Evolutionary conservation across 148 eudicot genomes (phyloP).

Genomic region (Cornus controversa): DNA sequence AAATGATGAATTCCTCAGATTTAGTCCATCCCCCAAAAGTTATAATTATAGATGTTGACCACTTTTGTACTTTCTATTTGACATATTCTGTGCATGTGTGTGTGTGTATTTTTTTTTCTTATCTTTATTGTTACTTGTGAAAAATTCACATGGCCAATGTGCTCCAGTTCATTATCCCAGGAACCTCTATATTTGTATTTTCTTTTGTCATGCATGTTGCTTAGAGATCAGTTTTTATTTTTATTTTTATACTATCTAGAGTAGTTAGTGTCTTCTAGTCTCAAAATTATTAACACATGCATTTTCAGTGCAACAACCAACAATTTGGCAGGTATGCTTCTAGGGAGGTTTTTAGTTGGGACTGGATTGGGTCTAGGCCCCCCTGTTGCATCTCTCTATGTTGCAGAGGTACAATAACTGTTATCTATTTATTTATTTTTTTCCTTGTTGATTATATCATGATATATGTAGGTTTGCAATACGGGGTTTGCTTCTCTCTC

Average conservation of each 20-base stretch:
- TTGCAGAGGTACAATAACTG: constrained; percentile 52
- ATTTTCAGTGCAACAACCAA: constrained; percentile 58
- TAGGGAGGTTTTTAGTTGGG: constrained; percentile 76
- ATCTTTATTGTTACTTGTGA: background rate
- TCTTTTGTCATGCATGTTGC: background rate
- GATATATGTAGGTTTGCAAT: background rate
- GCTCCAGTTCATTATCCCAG: background rate
- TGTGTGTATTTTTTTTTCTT: background rate
- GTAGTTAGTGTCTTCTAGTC: background rate
- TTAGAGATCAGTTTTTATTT: background rate
- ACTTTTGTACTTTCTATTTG: background rate
- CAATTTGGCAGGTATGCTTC: constrained; percentile 63
- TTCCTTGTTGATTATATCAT: background rate
- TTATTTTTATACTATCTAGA: background rate
- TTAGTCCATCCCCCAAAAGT: background rate
- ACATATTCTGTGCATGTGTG: background rate
- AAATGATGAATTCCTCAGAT: background rate
- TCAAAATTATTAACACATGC: constrained; percentile 9
- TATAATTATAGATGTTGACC: background rate
- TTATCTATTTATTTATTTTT: no score
- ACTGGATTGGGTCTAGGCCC: constrained; percentile 77
- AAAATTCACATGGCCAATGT: background rate
- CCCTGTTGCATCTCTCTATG: constrained; percentile 77
- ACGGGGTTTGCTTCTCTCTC: background rate
- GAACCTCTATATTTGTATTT: no score